phyloP scores from a whole-genome alignment of 176 grass and related monocot species.

The Juncus effusus region DNA sequence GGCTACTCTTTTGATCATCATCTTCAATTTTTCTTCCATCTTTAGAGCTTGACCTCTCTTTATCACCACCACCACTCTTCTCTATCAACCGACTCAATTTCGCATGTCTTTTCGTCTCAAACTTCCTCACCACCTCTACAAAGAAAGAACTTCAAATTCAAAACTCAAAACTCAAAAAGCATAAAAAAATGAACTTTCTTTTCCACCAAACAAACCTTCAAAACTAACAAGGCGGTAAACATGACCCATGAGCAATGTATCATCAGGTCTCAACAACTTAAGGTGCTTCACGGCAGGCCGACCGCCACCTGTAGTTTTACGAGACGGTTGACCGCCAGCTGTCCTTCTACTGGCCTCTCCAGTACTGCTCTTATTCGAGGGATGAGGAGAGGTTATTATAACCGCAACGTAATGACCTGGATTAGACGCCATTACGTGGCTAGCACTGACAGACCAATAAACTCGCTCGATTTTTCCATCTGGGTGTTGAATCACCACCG shows the following conservation, averaged over 20 bases:
- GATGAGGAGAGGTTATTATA: slow-evolving; percentile 30
- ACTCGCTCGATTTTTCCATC: slow-evolving; percentile 64
- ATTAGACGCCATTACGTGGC: slow-evolving; percentile 57
- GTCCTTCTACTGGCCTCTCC: not conserved
- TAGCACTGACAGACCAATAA: slow-evolving; percentile 41
- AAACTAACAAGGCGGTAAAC: slow-evolving; percentile 91
- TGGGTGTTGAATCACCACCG: slow-evolving; percentile 68
- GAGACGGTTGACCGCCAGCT: not conserved
- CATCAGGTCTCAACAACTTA: slow-evolving; percentile 79
- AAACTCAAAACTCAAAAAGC: slow-evolving; percentile 1
- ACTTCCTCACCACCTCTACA: slow-evolving; percentile 57
- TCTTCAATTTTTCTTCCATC: not conserved
- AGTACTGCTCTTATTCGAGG: not conserved
- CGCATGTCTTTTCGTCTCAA: slow-evolving; percentile 55
- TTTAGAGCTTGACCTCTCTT: slow-evolving; percentile 15
- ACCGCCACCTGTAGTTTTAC: not conserved
- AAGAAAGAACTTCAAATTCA: not conserved
- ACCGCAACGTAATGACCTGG: slow-evolving; percentile 78
- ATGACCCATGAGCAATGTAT: slow-evolving; percentile 62
- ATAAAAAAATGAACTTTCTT: slow-evolving; percentile 6
- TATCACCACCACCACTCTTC: not conserved
- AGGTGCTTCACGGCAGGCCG: slow-evolving; percentile 52
- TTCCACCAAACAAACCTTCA: slow-evolving; percentile 43
- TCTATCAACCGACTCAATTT: slow-evolving; percentile 29
- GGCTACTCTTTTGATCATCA: too few relatives aligned